phyloP scores from a whole-genome alignment of 140 eudicot species.

The Oenanthe javanica region DNA sequence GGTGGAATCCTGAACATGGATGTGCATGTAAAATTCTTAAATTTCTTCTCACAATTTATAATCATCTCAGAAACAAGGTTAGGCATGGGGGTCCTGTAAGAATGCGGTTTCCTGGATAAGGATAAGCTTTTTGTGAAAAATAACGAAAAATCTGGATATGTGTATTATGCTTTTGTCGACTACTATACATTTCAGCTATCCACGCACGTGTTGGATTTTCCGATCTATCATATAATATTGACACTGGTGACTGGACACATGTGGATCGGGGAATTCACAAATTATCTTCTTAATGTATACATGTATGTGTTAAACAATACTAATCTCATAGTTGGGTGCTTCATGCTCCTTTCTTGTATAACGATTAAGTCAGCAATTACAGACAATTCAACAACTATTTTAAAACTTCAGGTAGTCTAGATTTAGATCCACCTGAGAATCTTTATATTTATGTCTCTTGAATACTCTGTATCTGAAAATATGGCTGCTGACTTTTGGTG shows the following conservation, averaged over 20 bases:
- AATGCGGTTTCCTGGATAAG: neutral
- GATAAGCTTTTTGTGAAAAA: neutral
- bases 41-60: no score
- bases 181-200: neutral
- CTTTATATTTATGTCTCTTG: no score
- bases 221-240: neutral
- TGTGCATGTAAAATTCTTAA: neutral
- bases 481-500: no score
- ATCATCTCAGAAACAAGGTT: neutral
- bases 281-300: neutral
- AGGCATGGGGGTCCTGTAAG: neutral
- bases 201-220: neutral
- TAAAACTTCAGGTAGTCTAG: no score
- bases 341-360: neutral
- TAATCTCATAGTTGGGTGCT: neutral
- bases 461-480: no score
- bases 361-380: neutral
- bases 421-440: no score
- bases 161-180: neutral
- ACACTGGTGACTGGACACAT: neutral
- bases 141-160: neutral
- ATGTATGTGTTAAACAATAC: neutral
- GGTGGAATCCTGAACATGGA: conserved; percentile 5
- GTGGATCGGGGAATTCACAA: neutral
- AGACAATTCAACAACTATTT: neutral